A percentile compares a stretch with the other conserved stretches of the same genome.
These are phyloP conservation scores for Centrapalus pauciflorus DNA, from an alignment of 129 eudicot species.

Conservation along the genomic window DNA sequence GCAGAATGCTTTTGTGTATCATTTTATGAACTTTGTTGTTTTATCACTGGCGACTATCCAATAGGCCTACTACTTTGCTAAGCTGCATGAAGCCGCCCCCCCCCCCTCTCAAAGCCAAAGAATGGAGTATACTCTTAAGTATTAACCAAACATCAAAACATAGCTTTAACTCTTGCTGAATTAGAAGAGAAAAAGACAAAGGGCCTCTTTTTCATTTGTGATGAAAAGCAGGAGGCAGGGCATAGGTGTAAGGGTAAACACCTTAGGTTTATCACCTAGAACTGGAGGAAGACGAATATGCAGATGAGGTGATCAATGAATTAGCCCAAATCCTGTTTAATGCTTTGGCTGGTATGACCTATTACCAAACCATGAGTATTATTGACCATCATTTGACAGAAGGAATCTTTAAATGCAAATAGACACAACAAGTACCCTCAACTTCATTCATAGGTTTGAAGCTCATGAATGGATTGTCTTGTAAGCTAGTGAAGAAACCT, in stretches of 20 bases:
- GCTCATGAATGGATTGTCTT: background rate
- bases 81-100: background rate
- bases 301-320: background rate
- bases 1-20: background rate
- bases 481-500: background rate
- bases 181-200: background rate
- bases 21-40: background rate
- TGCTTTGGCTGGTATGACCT: background rate
- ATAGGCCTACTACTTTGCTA: background rate
- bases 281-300: background rate
- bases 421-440: background rate
- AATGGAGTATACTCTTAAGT: no score
- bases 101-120: background rate
- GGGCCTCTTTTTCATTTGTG: no score
- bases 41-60: background rate
- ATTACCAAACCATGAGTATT: background rate
- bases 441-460: background rate
- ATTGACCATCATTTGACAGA: background rate
- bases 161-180: background rate
- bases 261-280: background rate
- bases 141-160: background rate
- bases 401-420: background rate
- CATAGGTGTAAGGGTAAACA: background rate
- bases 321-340: background rate
- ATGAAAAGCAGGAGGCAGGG: background rate